A percentile compares a stretch with the other conserved stretches of the same genome.
These are phyloP conservation scores for Heliamphora exappendiculata DNA, from an alignment of 148 eudicot genomes.

Conservation along the genomic window DNA sequence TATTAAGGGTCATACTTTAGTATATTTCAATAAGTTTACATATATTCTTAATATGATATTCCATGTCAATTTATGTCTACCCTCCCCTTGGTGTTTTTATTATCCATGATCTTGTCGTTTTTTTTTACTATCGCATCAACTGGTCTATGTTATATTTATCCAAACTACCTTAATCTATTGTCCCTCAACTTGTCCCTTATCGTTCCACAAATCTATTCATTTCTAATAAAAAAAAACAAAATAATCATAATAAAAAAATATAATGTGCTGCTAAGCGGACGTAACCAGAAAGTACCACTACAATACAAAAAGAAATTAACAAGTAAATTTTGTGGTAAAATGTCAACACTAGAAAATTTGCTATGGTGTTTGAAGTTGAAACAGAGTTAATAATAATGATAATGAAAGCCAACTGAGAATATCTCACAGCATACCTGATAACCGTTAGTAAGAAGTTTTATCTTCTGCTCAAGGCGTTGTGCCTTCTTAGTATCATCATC, in stretches of 20 bases:
- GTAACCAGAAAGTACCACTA: neutral
- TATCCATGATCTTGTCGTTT: no score
- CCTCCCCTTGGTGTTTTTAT: no score
- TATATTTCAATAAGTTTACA: no score
- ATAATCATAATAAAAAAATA: neutral
- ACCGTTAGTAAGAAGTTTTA: constrained; percentile 77
- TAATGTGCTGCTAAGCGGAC: neutral
- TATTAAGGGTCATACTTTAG: no score
- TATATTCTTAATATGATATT: no score
- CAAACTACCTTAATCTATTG: no score
- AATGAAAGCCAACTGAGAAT: neutral
- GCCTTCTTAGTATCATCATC: constrained; percentile 95
- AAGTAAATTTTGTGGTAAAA: neutral
- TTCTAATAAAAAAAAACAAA: neutral
- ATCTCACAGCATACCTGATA: constrained; percentile 57
- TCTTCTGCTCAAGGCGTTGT: constrained; percentile 72
- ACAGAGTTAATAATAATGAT: neutral
- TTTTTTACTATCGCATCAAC: no score
- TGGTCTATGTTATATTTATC: no score
- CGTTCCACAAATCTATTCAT: no score
- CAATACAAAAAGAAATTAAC: neutral
- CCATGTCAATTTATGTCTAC: no score
- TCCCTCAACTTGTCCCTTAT: no score
- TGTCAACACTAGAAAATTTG: neutral
- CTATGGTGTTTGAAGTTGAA: neutral